Base-by-base conservation (phyloP, 345 rosid species). In the Citrus australasica region DNA sequence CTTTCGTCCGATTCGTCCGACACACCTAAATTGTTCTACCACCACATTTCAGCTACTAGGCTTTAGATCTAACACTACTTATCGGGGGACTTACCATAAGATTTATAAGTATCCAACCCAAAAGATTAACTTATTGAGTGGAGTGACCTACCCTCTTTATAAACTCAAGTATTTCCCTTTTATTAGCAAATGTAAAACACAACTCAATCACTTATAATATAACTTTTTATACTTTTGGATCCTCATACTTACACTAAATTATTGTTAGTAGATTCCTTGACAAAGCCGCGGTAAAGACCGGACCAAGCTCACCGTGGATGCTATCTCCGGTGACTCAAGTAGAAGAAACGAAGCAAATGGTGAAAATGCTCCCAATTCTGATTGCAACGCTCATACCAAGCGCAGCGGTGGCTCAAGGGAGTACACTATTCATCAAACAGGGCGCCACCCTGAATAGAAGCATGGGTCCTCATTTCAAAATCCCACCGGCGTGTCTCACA, bases 361-460 rank as follows among this genome's bases (percentile, higher is more conserved):
- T 85, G 33, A 89, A 89, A 77, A 88, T 91, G 92, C 65, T 91
- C 17, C 93, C 95, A 8, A 56, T 91, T 71, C 69, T 88, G 35
- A 6, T 53, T 0, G 77, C 69, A 9, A 79, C 95, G 38, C 78
- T 90, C 66, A 81, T 94, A 40, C 95, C 94, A 16, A 88, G 93
- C 82, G 81, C 90, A 10, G 40, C 86, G 38, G 0, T 82, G 42
- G 84, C 91, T 69, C 92, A 89, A 74, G 73, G 75, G 58, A n/a
- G n/a, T 73, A 92, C 98, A 8, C 75, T 94, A 4, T 94, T 92
- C 78, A 27, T 92, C 67, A 91, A 92, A 78, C 98, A 92, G 85
- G 98, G 94, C 59, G 76, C 90, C 65, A 86, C 86, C 24, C 81
- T 92, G 14, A 79, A 91, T 62, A 86, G 88, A 28, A 74, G 76